These are phyloP conservation scores for Aspergillus conjunctus DNA, from an alignment of 495 filamentous ascomycete genomes.

Conservation along the genomic window DNA sequence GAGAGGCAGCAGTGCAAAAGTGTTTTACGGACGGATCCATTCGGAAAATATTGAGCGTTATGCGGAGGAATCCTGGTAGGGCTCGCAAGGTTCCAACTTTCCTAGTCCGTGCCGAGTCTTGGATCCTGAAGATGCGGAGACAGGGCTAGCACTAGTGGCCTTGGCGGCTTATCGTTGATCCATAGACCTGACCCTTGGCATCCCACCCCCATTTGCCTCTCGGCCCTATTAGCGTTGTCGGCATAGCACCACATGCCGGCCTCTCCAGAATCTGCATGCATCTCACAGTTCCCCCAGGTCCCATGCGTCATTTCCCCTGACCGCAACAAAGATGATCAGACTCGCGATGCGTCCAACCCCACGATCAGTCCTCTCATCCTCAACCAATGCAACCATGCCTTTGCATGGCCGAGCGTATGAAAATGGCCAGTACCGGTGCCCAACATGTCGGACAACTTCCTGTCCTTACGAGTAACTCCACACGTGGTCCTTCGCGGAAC, in stretches of 20 bases:
- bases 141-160: slow-evolving; percentile 25
- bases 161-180: slow-evolving; percentile 19
- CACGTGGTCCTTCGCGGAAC: background rate
- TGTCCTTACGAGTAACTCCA: slow-evolving; percentile 22
- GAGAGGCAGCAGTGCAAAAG: slow-evolving; percentile 29
- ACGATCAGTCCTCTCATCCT: slow-evolving; percentile 28
- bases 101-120: slow-evolving; percentile 24
- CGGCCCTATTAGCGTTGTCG: slow-evolving; percentile 14
- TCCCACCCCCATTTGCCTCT: slow-evolving; percentile 24
- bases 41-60: slow-evolving; percentile 26
- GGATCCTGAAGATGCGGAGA: slow-evolving; percentile 35
- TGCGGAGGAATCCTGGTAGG: slow-evolving; percentile 39
- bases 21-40: slow-evolving; percentile 34
- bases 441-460: slow-evolving; percentile 38
- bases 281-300: background rate
- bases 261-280: slow-evolving; percentile 9
- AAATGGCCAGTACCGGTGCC: slow-evolving; percentile 37
- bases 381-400: slow-evolving; percentile 39
- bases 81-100: slow-evolving; percentile 6
- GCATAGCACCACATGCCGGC: background rate
- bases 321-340: background rate
- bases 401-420: no score
- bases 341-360: background rate
- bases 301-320: background rate
- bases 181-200: slow-evolving; percentile 4